A percentile compares a stretch with the other conserved stretches of the same genome.
Evolutionary conservation across 495 filamentous ascomycete genomes (phyloP).

Genomic region (Lophium mytilinum): DNA sequence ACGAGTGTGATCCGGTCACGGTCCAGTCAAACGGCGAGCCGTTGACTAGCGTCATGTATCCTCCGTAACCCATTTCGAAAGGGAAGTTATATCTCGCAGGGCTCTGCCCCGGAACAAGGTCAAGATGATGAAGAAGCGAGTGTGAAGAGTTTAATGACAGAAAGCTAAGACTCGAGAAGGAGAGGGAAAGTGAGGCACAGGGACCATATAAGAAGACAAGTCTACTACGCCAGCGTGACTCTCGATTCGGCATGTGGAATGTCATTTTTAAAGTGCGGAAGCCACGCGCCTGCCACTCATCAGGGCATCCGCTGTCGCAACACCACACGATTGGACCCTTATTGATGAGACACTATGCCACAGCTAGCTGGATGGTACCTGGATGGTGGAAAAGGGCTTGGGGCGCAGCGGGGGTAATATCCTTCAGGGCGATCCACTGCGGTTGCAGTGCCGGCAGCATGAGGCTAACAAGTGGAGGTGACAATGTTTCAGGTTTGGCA

Average conservation of each 20-base stretch:
- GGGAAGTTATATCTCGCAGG: slow-evolving; percentile 8
- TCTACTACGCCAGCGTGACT: not conserved
- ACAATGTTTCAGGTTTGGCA: slow-evolving; percentile 7
- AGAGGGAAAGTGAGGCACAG: not conserved
- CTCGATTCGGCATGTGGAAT: not conserved
- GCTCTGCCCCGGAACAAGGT: slow-evolving; percentile 2
- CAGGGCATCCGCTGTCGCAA: not conserved
- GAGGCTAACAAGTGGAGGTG: slow-evolving; percentile 1
- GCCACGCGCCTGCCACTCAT: not conserved
- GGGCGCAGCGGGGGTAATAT: not conserved
- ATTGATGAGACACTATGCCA: not conserved
- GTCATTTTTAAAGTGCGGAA: not conserved
- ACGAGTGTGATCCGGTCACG: slow-evolving; percentile 13
- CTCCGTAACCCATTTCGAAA: slow-evolving; percentile 3
- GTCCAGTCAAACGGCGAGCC: slow-evolving; percentile 23
- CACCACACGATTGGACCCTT: not conserved
- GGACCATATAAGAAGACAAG: not conserved
- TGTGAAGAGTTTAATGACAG: not conserved
- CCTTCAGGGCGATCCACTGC: not conserved
- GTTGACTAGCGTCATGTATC: slow-evolving; percentile 24
- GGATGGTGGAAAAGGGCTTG: not conserved
- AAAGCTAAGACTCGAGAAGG: not conserved
- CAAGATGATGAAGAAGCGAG: not conserved
- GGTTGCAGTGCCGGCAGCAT: slow-evolving; percentile 3
- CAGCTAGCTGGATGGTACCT: not conserved